phyloP scores from a whole-genome alignment of 345 rosid genomes.

The Hypericum androsaemum region DNA sequence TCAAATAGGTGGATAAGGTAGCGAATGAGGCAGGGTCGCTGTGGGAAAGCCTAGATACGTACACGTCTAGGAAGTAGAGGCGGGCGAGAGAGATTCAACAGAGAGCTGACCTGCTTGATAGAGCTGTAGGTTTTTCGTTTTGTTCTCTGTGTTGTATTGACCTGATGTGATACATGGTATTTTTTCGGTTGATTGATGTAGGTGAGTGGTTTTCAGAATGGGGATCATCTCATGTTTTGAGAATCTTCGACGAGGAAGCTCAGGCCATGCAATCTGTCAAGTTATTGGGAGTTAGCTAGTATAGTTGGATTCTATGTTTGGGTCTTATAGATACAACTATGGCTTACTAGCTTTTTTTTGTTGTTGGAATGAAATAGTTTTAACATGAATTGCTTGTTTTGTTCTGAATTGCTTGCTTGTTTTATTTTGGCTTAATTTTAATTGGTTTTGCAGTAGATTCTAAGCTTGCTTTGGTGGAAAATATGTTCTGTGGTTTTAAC shows the following conservation, averaged over 20 bases:
- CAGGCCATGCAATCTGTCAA: slow-evolving; percentile 89
- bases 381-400: too few species aligned
- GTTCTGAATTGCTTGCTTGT: too few species aligned
- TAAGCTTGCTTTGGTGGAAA: too few species aligned
- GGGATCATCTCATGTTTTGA: slow-evolving; percentile 76
- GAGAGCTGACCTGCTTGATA: slow-evolving; percentile 73
- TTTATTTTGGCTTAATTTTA: too few species aligned
- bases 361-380: too few species aligned
- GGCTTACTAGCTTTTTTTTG: too few species aligned
- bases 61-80: slow-evolving; percentile 55
- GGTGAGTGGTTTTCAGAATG: slow-evolving; percentile 37
- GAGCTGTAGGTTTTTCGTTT: slow-evolving; percentile 41
- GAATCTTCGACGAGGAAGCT: slow-evolving; percentile 81
- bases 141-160: not conserved
- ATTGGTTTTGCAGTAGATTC: too few species aligned
- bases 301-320: too few species aligned
- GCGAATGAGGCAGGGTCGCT: slow-evolving; percentile 79
- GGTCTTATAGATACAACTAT: too few species aligned
- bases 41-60: slow-evolving; percentile 62
- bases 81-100: slow-evolving; percentile 68
- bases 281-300: too few species aligned
- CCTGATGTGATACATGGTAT: not conserved
- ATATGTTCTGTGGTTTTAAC: too few species aligned
- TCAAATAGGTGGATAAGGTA: slow-evolving; percentile 82
- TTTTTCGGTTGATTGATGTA: not conserved